Evolutionary conservation across 1,139 yeast genomes (phyloP), one percentile per base, ranked within the genome.

Genomic region (Suhomyces guaymorum): DNA sequence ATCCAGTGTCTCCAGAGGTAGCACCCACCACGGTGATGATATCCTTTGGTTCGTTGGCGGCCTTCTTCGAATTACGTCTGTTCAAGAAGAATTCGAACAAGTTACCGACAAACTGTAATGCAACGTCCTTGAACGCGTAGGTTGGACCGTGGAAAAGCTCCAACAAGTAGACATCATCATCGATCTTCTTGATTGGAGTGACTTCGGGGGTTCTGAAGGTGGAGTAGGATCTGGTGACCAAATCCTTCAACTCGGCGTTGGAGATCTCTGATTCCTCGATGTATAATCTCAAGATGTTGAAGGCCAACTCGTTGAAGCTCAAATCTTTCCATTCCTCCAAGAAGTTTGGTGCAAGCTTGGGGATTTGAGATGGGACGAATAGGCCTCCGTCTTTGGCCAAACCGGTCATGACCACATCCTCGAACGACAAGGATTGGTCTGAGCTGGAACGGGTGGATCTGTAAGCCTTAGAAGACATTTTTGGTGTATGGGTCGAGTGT

Each of bases 101-200:
- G 67, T 92, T 92, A 49, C 99, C 99, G 25, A 92, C 95, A 62
- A 92, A 90, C 62, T 92, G 99, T 54, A 92, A 75, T 4, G 99
- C 99, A 46, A 92, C 98, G 60, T 92, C 99, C 64, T 92, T 92
- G 72, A 92, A 92, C 8, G 99, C 99, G 57, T 92, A 92, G 4
- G 99, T 92, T 45, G 99, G 99, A 26, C 99, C 99, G 55, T 92
- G 99, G 80, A 92, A 92, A 42, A 92, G 72, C 63, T 92, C 99
- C 54, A 92, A 73, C 42, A 92, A 68, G 58, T 87, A 83, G 42
- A 92, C 69, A 36, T 70, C 69, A 37, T 73, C 62, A 42, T 74
- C 73, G 32, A 89, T 73, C 32, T 75, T 66, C 26, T 73, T 75
- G 35, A 89, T 61, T 15, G 99, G 99, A 9, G 98, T 90, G 36